These are phyloP conservation scores for Phalaenopsis equestris DNA, from an alignment of 106 monocot genomes.

Conservation along the genomic window DNA sequence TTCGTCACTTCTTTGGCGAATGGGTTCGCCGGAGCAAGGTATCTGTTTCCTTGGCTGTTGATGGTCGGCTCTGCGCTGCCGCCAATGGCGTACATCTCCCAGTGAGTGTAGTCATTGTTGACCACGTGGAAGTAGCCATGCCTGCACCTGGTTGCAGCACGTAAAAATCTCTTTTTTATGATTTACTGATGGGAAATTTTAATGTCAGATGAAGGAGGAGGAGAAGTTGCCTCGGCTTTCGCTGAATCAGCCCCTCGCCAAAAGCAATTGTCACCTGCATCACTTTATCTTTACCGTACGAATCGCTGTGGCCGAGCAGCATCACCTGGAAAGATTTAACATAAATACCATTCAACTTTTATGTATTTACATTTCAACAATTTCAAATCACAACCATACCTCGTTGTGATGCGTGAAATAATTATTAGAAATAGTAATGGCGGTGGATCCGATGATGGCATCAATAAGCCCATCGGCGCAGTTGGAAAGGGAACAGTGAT, in stretches of 20 bases:
- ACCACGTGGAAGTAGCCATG: slow-evolving; percentile 55
- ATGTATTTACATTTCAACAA: too few relatives aligned
- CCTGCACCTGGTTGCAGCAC: slow-evolving; percentile 22
- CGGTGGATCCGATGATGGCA: slow-evolving; percentile 35
- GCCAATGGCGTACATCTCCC: slow-evolving; percentile 49
- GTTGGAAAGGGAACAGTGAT: slow-evolving; percentile 40
- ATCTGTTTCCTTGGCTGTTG: slow-evolving; percentile 49
- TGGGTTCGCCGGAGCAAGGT: slow-evolving; percentile 34
- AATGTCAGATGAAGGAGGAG: too few relatives aligned
- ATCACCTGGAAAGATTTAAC: slow-evolving; percentile 19
- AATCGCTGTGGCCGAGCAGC: slow-evolving; percentile 44
- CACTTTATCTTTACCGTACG: slow-evolving; percentile 29
- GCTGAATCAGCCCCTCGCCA: slow-evolving; percentile 45
- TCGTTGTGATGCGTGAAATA: slow-evolving; percentile 50
- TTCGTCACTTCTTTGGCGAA: slow-evolving; percentile 47
- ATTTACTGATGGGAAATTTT: neutral
- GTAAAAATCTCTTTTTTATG: neutral
- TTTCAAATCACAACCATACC: neutral
- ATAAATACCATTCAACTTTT: too few relatives aligned
- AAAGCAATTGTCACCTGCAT: slow-evolving; percentile 52
- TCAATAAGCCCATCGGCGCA: slow-evolving; percentile 44
- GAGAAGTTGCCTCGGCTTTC: slow-evolving; percentile 32
- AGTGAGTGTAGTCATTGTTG: slow-evolving; percentile 53
- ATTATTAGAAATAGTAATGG: slow-evolving; percentile 44
- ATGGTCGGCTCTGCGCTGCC: slow-evolving; percentile 44